These are phyloP conservation scores for Endotrypanum monterogeii DNA, from an alignment of 208 protist genomes.

Conservation along the genomic window DNA sequence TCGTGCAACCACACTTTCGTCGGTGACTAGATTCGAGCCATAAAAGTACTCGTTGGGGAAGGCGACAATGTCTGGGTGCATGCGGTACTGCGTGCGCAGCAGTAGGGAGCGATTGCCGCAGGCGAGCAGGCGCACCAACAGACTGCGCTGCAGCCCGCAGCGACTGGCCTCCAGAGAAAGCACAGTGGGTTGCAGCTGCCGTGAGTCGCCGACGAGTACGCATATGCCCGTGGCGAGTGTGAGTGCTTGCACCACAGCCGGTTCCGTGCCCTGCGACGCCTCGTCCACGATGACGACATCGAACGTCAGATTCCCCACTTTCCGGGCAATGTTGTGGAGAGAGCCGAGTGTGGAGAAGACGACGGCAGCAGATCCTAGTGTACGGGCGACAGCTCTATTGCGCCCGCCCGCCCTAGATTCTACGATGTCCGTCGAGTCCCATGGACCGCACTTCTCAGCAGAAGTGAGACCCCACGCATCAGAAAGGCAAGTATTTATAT, in stretches of 20 bases:
- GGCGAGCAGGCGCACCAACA: conserved; percentile 79
- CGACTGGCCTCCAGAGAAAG: conserved; percentile 54
- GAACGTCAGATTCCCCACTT: conserved; percentile 43
- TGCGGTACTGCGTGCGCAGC: conserved; percentile 90
- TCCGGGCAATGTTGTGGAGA: conserved; percentile 56
- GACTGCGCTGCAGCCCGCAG: conserved; percentile 61
- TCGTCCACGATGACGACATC: conserved; percentile 93
- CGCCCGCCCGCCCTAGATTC: conserved; percentile 1
- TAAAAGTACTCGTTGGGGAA: conserved; percentile 91
- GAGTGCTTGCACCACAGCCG: conserved; percentile 78
- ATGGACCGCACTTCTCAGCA: background rate
- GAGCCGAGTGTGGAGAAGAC: conserved; percentile 86
- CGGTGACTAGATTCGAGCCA: conserved; percentile 52
- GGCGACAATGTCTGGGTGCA: conserved; percentile 86
- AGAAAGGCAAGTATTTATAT: background rate
- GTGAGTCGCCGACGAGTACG: conserved; percentile 89
- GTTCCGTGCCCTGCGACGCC: conserved; percentile 91
- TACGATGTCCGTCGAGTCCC: conserved; percentile 1
- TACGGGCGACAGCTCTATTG: conserved; percentile 20
- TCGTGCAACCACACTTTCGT: conserved; percentile 39
- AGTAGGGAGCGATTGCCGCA: conserved; percentile 58
- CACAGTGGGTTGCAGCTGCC: conserved; percentile 92
- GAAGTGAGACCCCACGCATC: background rate
- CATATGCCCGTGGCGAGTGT: conserved; percentile 49
- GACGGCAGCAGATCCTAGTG: conserved; percentile 41